Conservation (phyloP, 2,329 filamentous ascomycete genomes). For the Basipetospora chlamydospora region DNA sequence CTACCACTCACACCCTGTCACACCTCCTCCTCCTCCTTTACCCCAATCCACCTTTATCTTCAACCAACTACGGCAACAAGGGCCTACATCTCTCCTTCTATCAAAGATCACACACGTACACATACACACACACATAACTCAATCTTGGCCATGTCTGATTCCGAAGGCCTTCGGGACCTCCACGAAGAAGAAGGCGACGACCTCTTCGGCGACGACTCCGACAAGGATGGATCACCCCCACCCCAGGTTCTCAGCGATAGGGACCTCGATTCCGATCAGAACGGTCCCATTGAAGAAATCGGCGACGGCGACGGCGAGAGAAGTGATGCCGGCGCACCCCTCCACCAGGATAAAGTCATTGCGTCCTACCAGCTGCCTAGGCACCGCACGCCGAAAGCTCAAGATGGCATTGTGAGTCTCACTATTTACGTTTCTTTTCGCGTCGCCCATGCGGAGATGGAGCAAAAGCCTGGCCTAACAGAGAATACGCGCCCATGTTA, state of each 20-base stretch:
- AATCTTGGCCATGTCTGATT: conserved; percentile 33
- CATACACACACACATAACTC: not conserved
- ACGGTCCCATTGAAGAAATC: conserved; percentile 6
- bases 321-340: conserved; percentile 9
- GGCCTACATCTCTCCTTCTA: no score
- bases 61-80: no score
- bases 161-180: conserved; percentile 36
- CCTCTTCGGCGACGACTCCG: conserved; percentile 45
- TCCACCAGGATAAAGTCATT: conserved; percentile 36
- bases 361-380: conserved; percentile 51
- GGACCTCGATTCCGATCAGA: conserved; percentile 31
- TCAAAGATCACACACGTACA: not conserved
- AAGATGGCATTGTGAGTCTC: conserved; percentile 51
- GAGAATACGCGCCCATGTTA: not conserved
- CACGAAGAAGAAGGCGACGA: conserved; percentile 45
- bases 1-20: no score
- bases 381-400: conserved; percentile 56
- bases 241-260: conserved; percentile 51
- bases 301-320: conserved; percentile 6
- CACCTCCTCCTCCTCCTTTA: no score
- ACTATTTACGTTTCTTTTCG: not conserved
- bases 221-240: conserved; percentile 44
- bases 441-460: conserved; percentile 1
- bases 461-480: no score
- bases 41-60: no score